Percentiles rank a stretch among this genome's conserved stretches.
Conservation (phyloP, 306 rosid genomes). For the Erythrophleum fordii region DNA sequence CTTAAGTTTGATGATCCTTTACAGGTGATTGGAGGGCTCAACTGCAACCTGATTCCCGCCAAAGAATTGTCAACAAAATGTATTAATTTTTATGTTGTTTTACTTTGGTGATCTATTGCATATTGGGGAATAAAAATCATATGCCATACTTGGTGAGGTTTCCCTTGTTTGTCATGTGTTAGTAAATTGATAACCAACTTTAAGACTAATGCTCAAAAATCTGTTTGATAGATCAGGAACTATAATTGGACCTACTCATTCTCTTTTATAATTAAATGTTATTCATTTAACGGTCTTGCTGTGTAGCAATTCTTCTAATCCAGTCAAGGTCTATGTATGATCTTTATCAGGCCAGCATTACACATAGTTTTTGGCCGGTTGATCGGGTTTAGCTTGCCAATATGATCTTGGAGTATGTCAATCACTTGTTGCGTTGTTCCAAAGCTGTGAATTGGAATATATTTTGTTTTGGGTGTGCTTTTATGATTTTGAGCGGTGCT, state of each 20-base stretch:
- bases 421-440: too few relatives aligned
- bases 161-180: not conserved
- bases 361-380: too few relatives aligned
- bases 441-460: not conserved
- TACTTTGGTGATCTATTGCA: not conserved
- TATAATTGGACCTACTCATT: not conserved
- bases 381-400: too few relatives aligned
- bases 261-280: not conserved
- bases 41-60: not conserved
- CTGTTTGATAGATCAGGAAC: not conserved
- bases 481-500: not conserved
- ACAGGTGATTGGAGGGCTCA: slow-evolving; percentile 17
- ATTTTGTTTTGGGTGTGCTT: not conserved
- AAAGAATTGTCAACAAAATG: slow-evolving; percentile 23
- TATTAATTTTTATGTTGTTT: not conserved
- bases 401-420: too few relatives aligned
- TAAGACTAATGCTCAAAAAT: not conserved
- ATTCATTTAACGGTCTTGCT: not conserved
- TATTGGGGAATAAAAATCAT: not conserved
- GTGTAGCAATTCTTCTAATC: not conserved
- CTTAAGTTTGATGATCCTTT: slow-evolving; percentile 4
- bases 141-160: not conserved
- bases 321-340: too few relatives aligned
- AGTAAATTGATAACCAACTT: not conserved
- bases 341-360: too few relatives aligned